A percentile compares a stretch with the other conserved stretches of the same genome.
phyloP scores from a whole-genome alignment of 345 rosid genomes.

The Clausena lansium region DNA sequence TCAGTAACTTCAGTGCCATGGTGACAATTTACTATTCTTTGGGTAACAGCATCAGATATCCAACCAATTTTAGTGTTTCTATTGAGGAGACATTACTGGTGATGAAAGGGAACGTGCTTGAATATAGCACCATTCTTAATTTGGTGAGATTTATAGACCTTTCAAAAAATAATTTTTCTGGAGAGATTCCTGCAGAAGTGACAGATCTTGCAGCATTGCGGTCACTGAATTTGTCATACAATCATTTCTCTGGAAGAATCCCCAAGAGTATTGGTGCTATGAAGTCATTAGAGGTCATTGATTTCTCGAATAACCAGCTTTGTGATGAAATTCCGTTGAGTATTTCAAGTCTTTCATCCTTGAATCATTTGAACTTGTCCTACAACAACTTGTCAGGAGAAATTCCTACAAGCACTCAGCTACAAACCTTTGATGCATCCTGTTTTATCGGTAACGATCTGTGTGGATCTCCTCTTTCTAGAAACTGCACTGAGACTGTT shows the following conservation, averaged over 20 bases:
- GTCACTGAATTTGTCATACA: background rate
- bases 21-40: background rate
- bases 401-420: background rate
- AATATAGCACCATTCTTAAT: no score
- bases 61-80: no score
- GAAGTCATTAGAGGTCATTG: background rate
- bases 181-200: background rate
- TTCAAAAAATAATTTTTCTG: background rate
- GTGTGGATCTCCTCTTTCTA: background rate
- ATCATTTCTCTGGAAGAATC: background rate
- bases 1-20: constrained; percentile 8
- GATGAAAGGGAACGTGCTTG: no score
- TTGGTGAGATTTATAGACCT: background rate
- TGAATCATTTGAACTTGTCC: background rate
- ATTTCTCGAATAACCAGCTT: background rate
- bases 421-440: background rate
- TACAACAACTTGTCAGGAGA: background rate
- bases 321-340: background rate
- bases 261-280: background rate
- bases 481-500: background rate
- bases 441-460: background rate
- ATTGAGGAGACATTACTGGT: no score
- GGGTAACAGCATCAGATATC: background rate
- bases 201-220: background rate
- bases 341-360: background rate